phyloP scores from a whole-genome alignment of 371 early-diverging fungal genomes.

The Mucor piriformis region DNA sequence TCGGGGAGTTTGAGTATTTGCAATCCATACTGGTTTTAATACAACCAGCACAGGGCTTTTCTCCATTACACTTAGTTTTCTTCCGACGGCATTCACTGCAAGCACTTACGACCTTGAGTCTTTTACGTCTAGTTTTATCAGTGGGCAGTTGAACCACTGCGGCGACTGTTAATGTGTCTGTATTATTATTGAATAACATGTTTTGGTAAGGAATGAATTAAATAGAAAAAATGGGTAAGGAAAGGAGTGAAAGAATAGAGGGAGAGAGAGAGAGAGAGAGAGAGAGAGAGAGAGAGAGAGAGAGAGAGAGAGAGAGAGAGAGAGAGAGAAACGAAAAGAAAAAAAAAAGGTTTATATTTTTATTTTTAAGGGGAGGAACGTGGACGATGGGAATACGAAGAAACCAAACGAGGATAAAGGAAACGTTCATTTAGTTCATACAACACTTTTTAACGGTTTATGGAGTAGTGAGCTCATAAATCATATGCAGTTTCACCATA shows the following conservation, averaged over 20 bases:
- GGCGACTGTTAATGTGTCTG: background rate
- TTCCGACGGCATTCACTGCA: conserved; percentile 64
- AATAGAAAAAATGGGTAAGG: conserved; percentile 1
- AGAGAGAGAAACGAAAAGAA: conserved; percentile 7
- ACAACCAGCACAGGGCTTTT: conserved; percentile 55
- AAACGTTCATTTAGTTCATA: conserved; percentile 20
- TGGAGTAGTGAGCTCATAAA: conserved; percentile 5
- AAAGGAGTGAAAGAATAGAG: conserved; percentile 7
- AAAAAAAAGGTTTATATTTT: conserved; percentile 11
- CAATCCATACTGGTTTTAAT: conserved; percentile 44
- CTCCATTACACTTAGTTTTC: conserved; percentile 69
- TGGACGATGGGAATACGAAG: conserved; percentile 22
- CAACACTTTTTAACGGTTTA: background rate
- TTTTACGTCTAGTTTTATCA: conserved; percentile 45
- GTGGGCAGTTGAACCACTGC: conserved; percentile 24
- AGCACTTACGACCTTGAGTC: conserved; percentile 64
- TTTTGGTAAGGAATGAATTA: conserved; percentile 5
- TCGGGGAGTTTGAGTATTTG: conserved; percentile 37
- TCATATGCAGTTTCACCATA: conserved; percentile 11
- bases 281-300: conserved; percentile 6
- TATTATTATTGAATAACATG: conserved; percentile 10
- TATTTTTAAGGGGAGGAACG: conserved; percentile 19
- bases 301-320: conserved; percentile 6
- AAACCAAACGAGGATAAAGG: conserved; percentile 25
- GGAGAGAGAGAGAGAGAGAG: conserved; percentile 2